phyloP scores from a whole-genome alignment of 148 eudicot genomes.

The Rhododendron ovatum region DNA sequence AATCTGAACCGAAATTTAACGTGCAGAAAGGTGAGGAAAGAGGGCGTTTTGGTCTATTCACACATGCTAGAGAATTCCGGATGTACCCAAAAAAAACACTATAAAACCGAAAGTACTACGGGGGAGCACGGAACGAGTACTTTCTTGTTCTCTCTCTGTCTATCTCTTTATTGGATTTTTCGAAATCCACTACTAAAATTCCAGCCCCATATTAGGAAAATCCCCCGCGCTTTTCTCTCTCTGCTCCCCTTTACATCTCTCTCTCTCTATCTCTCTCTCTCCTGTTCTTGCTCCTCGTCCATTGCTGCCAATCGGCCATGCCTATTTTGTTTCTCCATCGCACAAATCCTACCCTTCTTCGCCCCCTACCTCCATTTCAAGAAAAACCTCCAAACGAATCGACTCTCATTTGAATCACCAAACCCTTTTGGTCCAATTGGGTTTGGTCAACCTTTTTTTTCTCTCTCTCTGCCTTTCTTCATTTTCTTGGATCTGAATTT shows the following conservation, averaged over 20 bases:
- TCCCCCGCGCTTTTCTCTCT: slow-evolving; percentile 10
- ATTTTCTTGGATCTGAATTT: slow-evolving; percentile 1
- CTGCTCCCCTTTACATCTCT: background rate
- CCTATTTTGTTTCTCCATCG: background rate
- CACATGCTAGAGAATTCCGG: background rate
- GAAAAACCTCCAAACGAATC: background rate
- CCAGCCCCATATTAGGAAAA: background rate
- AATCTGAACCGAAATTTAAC: background rate
- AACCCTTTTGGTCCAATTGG: background rate
- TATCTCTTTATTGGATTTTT: background rate
- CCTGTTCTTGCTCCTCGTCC: background rate
- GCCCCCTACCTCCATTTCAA: background rate
- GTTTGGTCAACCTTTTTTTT: slow-evolving; percentile 1
- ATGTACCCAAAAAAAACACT: background rate
- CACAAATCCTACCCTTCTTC: background rate
- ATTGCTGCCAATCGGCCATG: background rate
- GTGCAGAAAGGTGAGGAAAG: background rate
- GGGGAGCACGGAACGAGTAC: slow-evolving; percentile 4
- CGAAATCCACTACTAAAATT: background rate
- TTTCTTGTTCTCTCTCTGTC: background rate
- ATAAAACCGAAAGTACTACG: background rate
- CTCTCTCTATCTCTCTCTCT: background rate
- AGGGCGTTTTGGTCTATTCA: background rate
- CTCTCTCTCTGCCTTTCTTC: background rate
- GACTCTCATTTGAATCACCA: background rate